Percentiles rank a stretch among this genome's conserved stretches.
These are phyloP conservation scores for Ilex paraguariensis DNA, from an alignment of 305 asterid genomes.

Conservation along the genomic window DNA sequence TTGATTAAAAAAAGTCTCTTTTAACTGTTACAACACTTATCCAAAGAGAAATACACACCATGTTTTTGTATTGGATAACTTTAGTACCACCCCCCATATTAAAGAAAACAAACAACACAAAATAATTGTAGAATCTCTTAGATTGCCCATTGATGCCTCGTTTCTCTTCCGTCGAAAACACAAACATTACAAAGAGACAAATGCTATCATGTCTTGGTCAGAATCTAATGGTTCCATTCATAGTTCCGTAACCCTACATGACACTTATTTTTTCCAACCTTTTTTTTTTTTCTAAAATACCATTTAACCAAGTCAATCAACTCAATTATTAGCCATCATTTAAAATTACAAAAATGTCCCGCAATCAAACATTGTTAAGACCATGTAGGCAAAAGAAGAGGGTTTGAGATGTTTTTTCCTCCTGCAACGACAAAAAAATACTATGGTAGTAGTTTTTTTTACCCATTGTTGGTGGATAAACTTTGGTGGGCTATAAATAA, in stretches of 20 bases:
- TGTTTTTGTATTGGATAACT: constrained; percentile 25
- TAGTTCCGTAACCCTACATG: constrained; percentile 24
- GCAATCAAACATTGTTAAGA: too few relatives aligned
- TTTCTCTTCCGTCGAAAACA: constrained; percentile 12
- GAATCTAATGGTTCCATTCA: too few relatives aligned
- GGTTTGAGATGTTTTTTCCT: too few relatives aligned
- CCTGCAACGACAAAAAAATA: too few relatives aligned
- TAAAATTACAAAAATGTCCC: neutral
- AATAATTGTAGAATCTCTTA: constrained; percentile 20
- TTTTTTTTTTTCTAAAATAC: constrained; percentile 2
- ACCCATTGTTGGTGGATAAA: too few relatives aligned
- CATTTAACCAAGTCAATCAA: neutral
- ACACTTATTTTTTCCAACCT: constrained; percentile 11
- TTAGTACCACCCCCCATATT: constrained; percentile 26
- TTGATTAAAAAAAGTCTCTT: too few relatives aligned
- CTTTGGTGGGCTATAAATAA: too few relatives aligned
- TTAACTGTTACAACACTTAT: too few relatives aligned
- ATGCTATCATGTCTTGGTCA: constrained; percentile 15
- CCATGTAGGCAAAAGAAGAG: too few relatives aligned
- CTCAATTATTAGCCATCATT: neutral
- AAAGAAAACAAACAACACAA: constrained; percentile 22
- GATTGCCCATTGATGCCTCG: constrained; percentile 18
- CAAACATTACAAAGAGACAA: constrained; percentile 24
- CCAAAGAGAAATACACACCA: too few relatives aligned
- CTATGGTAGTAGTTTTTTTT: too few relatives aligned